phyloP scores from a whole-genome alignment of 1,284 basidiomycete species.

The Heterobasidion annosum region DNA sequence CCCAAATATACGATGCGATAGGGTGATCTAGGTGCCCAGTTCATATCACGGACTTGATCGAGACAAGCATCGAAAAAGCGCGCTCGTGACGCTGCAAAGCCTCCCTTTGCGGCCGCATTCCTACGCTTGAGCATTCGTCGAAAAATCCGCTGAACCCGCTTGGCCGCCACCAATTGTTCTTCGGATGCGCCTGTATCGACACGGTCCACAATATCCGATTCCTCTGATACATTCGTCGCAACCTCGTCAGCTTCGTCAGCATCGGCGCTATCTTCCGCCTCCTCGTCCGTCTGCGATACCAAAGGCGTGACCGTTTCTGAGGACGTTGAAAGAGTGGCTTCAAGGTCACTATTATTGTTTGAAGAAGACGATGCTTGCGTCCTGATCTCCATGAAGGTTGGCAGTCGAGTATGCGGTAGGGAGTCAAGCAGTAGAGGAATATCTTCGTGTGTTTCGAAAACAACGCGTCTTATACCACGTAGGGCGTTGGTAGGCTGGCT shows the following conservation, averaged over 20 bases:
- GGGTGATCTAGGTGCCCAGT: constrained; percentile 22
- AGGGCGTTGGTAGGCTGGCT: neutral
- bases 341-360: too few species aligned
- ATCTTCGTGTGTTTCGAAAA: neutral
- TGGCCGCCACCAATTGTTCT: neutral
- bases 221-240: too few species aligned
- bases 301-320: too few species aligned
- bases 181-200: neutral
- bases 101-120: neutral
- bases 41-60: constrained; percentile 19
- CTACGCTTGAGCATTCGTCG: neutral
- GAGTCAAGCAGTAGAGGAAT: neutral
- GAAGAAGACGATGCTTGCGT: too few species aligned
- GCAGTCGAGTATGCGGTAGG: neutral
- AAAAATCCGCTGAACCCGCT: neutral
- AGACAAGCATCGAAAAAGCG: constrained; percentile 24
- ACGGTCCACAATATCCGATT: too few species aligned
- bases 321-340: too few species aligned
- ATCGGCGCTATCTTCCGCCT: too few species aligned
- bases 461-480: neutral
- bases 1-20: constrained; percentile 37
- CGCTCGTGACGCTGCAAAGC: constrained; percentile 16
- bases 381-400: neutral
- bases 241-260: too few species aligned
- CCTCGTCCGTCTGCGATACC: too few species aligned